phyloP scores from a whole-genome alignment of 2,329 filamentous ascomycete species.

The Aspergillus unguis region DNA sequence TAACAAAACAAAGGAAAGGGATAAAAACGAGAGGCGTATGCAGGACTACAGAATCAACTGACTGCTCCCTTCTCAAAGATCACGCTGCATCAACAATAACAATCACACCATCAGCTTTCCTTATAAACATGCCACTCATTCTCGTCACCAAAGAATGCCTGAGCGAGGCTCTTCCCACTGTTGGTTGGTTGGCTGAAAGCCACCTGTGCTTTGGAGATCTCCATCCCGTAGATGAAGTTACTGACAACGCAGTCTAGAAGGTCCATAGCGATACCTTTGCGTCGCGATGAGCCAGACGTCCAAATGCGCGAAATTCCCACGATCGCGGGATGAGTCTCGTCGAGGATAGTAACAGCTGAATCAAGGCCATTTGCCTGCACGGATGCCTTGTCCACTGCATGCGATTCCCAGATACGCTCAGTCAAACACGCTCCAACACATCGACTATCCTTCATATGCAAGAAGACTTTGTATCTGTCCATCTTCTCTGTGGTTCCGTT shows the following conservation, averaged over 20 bases:
- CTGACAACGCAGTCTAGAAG: constrained; percentile 56
- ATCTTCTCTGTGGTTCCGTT: constrained; percentile 35
- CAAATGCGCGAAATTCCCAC: constrained; percentile 65
- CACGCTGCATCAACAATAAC: background rate
- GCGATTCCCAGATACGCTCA: constrained; percentile 59
- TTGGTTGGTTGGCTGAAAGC: constrained; percentile 67
- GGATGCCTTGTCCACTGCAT: constrained; percentile 43
- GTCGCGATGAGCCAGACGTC: constrained; percentile 56
- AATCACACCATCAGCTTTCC: constrained; percentile 32
- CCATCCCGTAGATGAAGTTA: constrained; percentile 56
- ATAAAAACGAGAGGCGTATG: constrained; percentile 6
- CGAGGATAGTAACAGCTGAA: constrained; percentile 47
- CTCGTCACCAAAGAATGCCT: constrained; percentile 54
- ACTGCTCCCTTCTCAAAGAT: background rate
- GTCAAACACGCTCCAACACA: constrained; percentile 62
- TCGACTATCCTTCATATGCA: constrained; percentile 60
- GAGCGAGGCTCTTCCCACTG: constrained; percentile 56
- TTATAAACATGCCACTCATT: constrained; percentile 61
- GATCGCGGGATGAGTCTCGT: constrained; percentile 46
- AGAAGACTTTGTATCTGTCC: constrained; percentile 58
- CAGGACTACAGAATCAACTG: constrained; percentile 4
- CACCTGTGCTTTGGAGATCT: constrained; percentile 53
- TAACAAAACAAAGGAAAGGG: constrained; percentile 12
- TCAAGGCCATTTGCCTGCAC: constrained; percentile 24
- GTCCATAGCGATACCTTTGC: constrained; percentile 56